These are phyloP conservation scores for Lactarius akahatsu DNA, from an alignment of 768 basidiomycete species.

Conservation along the genomic window DNA sequence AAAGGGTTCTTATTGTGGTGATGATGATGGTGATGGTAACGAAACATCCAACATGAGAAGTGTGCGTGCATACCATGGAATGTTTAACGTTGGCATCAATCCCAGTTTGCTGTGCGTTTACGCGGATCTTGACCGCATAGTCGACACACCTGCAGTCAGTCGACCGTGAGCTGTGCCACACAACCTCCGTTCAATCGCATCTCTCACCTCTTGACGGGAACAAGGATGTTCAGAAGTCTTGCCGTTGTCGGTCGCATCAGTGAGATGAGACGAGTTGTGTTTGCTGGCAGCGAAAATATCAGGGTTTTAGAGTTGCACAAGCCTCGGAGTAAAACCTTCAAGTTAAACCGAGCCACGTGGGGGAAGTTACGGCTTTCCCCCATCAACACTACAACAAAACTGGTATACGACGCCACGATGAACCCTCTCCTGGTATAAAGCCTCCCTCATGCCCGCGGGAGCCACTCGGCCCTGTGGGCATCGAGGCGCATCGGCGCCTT, in stretches of 20 bases:
- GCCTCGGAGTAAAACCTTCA: slow-evolving; percentile 9
- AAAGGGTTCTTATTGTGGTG: slow-evolving; percentile 98
- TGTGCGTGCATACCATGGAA: slow-evolving; percentile 70
- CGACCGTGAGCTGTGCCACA: not conserved
- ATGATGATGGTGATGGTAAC: slow-evolving; percentile 2
- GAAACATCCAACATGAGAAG: not conserved
- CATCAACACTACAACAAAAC: not conserved
- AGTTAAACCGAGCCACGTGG: not conserved
- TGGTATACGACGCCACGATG: too few species aligned
- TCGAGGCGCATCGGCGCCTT: slow-evolving; percentile 29
- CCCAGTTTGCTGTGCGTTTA: slow-evolving; percentile 92
- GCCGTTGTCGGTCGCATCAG: slow-evolving; percentile 72
- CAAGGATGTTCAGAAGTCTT: slow-evolving; percentile 85
- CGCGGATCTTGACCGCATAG: slow-evolving; percentile 98
- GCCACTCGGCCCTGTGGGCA: slow-evolving; percentile 35
- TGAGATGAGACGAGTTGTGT: not conserved
- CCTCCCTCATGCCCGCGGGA: slow-evolving; percentile 23
- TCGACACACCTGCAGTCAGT: slow-evolving; percentile 78
- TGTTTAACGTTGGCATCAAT: slow-evolving; percentile 98
- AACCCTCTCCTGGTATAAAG: too few species aligned
- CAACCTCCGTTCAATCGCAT: not conserved
- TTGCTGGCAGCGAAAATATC: not conserved
- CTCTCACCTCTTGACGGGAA: slow-evolving; percentile 85
- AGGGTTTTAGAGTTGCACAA: slow-evolving; percentile 6
- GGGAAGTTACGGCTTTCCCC: not conserved